These are phyloP conservation scores for Pseudocercospora fijiensis DNA, from an alignment of 2,329 filamentous ascomycete genomes.

Conservation along the genomic window DNA sequence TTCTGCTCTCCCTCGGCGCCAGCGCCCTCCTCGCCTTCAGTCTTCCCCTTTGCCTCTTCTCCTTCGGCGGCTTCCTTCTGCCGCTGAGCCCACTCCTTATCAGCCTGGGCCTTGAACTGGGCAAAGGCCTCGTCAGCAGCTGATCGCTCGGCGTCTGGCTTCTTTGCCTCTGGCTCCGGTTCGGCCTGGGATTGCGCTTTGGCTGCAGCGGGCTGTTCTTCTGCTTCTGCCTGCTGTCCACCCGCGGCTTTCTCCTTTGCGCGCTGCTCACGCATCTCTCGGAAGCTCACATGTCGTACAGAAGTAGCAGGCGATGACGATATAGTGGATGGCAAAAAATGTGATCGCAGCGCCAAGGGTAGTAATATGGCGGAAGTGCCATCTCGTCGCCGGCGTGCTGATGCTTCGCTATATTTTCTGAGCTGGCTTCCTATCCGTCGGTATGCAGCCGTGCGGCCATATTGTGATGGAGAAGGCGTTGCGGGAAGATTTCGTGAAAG, in stretches of 20 bases:
- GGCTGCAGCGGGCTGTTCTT: slow-evolving; percentile 39
- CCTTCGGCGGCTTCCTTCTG: slow-evolving; percentile 45
- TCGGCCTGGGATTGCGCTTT: slow-evolving; percentile 41
- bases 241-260: slow-evolving; percentile 38
- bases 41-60: slow-evolving; percentile 31
- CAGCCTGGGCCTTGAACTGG: slow-evolving; percentile 38
- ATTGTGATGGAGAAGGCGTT: slow-evolving; percentile 40
- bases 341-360: slow-evolving; percentile 45
- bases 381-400: slow-evolving; percentile 33
- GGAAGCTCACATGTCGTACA: slow-evolving; percentile 48
- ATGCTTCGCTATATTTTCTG: slow-evolving; percentile 33
- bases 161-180: slow-evolving; percentile 37
- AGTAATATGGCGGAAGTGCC: slow-evolving; percentile 30
- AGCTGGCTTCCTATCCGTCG: slow-evolving; percentile 44
- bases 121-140: slow-evolving; percentile 40
- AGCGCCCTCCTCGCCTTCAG: slow-evolving; percentile 45
- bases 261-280: slow-evolving; percentile 39
- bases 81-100: slow-evolving; percentile 40
- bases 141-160: slow-evolving; percentile 29
- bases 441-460: slow-evolving; percentile 50
- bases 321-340: slow-evolving; percentile 44
- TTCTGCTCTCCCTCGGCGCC: slow-evolving; percentile 51
- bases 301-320: slow-evolving; percentile 45
- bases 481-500: slow-evolving; percentile 42
- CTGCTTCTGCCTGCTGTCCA: slow-evolving; percentile 43